These are phyloP conservation scores for Saccharomycopsis guyanensis DNA, from an alignment of 805 yeast species.

Conservation along the genomic window DNA sequence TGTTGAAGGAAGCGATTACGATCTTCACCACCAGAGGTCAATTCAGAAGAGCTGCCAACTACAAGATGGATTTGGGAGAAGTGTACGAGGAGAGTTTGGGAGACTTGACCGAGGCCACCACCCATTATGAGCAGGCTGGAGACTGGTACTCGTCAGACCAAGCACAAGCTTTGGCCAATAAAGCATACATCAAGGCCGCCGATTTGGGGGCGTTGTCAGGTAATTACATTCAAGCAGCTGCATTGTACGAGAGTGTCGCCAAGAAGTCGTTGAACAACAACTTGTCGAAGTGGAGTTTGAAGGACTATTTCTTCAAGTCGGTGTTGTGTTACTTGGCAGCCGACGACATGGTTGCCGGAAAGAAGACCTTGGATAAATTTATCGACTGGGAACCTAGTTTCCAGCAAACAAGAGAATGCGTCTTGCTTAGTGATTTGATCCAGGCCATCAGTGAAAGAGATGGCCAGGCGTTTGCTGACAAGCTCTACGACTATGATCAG, in stretches of 20 bases:
- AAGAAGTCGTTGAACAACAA: constrained; percentile 66
- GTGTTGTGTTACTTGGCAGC: constrained; percentile 77
- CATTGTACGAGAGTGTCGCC: constrained; percentile 70
- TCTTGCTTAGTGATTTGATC: constrained; percentile 55
- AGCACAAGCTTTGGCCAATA: constrained; percentile 83
- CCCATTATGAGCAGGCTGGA: constrained; percentile 84
- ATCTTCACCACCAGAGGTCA: constrained; percentile 87
- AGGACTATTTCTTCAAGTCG: constrained; percentile 83
- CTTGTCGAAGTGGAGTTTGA: constrained; percentile 82
- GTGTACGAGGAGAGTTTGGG: constrained; percentile 70
- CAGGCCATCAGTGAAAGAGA: constrained; percentile 78
- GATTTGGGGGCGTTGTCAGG: constrained; percentile 74
- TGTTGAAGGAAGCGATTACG: constrained; percentile 68
- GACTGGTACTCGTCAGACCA: constrained; percentile 94
- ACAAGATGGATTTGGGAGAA: constrained; percentile 84
- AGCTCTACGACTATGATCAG: constrained; percentile 78
- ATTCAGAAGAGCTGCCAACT: constrained; percentile 93
- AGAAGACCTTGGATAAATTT: constrained; percentile 57
- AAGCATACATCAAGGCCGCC: constrained; percentile 83
- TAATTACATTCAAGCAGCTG: constrained; percentile 69
- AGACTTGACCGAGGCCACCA: constrained; percentile 61
- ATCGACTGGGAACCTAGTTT: constrained; percentile 69
- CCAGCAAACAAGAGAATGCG: constrained; percentile 64
- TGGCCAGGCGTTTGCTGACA: constrained; percentile 62
- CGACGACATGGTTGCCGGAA: constrained; percentile 82